A percentile compares a stretch with the other conserved stretches of the same genome.
These are phyloP conservation scores for Cystobasidium pallidum DNA, from an alignment of 1,284 basidiomycete genomes.

Conservation along the genomic window DNA sequence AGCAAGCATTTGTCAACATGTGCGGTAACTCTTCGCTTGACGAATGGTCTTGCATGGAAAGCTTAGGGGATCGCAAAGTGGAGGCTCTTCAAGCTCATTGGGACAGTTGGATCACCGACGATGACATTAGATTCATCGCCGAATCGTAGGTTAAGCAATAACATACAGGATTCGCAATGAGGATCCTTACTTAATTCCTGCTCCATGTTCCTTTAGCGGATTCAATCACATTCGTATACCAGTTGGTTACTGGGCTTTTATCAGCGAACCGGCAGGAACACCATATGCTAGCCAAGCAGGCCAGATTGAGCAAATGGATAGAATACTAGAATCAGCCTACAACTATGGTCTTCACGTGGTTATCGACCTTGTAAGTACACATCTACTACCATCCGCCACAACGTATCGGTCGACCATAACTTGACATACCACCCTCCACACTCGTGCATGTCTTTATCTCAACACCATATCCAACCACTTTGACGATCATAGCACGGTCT, in stretches of 20 bases:
- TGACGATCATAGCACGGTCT: slow-evolving; percentile 56
- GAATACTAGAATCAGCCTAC: slow-evolving; percentile 63
- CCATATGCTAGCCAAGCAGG: slow-evolving; percentile 51
- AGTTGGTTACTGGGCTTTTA: slow-evolving; percentile 56
- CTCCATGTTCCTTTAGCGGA: slow-evolving; percentile 43
- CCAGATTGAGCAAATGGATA: slow-evolving; percentile 49
- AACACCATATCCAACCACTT: too few relatives aligned
- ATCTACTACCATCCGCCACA: background rate
- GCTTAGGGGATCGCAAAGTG: slow-evolving; percentile 50
- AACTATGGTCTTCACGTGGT: slow-evolving; percentile 57
- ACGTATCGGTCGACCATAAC: too few relatives aligned
- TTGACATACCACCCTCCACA: too few relatives aligned
- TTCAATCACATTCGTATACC: slow-evolving; percentile 57
- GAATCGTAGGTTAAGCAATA: slow-evolving; percentile 45
- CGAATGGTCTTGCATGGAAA: slow-evolving; percentile 56
- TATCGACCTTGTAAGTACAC: slow-evolving; percentile 54
- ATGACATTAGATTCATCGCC: slow-evolving; percentile 55
- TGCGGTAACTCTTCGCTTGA: slow-evolving; percentile 47
- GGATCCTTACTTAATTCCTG: background rate
- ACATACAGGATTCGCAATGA: background rate
- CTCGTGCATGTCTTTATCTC: too few relatives aligned
- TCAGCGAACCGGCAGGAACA: slow-evolving; percentile 50
- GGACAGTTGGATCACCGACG: slow-evolving; percentile 57
- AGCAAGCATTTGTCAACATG: slow-evolving; percentile 49
- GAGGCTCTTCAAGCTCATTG: slow-evolving; percentile 55